Evolutionary conservation across 805 yeast species (phyloP).

Genomic region (Starmerella potacharoeniae): DNA sequence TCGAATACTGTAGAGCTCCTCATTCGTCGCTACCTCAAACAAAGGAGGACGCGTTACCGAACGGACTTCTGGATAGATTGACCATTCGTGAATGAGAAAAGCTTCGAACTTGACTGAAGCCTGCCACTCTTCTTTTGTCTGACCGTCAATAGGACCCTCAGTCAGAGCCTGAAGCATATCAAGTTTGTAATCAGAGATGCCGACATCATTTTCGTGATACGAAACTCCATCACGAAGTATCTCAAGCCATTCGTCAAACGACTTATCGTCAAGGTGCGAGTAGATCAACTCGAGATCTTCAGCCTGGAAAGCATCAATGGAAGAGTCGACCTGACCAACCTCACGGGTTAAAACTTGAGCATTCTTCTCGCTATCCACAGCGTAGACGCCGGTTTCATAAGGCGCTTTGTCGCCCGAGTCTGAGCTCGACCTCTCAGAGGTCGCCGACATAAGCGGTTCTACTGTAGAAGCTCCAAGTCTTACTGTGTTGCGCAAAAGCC

Average conservation of each 20-base stretch:
- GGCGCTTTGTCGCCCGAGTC: too few relatives aligned
- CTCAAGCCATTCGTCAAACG: conserved; percentile 32
- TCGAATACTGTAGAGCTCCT: conserved; percentile 30
- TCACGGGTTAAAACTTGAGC: too few relatives aligned
- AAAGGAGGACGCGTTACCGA: conserved; percentile 44
- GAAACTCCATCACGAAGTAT: conserved; percentile 33
- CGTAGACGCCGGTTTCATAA: too few relatives aligned
- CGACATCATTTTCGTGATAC: conserved; percentile 39
- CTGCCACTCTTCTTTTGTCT: conserved; percentile 21
- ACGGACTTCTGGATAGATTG: conserved; percentile 55
- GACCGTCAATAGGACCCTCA: conserved; percentile 12
- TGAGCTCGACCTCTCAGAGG: too few relatives aligned
- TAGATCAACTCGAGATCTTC: conserved; percentile 13
- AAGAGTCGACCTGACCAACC: too few relatives aligned
- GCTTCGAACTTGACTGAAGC: conserved; percentile 31
- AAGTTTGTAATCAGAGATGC: conserved; percentile 34
- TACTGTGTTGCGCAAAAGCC: too few relatives aligned
- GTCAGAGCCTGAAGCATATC: conserved; percentile 28
- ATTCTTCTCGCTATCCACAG: too few relatives aligned
- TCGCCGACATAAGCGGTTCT: too few relatives aligned
- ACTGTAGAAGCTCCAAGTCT: too few relatives aligned
- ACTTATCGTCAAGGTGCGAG: conserved; percentile 22
- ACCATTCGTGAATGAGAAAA: conserved; percentile 33
- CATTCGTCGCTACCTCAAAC: conserved; percentile 36
- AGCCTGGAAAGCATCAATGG: neutral